Conservation (phyloP, 2,329 filamentous ascomycete species). For the Calonectria hawksworthii region DNA sequence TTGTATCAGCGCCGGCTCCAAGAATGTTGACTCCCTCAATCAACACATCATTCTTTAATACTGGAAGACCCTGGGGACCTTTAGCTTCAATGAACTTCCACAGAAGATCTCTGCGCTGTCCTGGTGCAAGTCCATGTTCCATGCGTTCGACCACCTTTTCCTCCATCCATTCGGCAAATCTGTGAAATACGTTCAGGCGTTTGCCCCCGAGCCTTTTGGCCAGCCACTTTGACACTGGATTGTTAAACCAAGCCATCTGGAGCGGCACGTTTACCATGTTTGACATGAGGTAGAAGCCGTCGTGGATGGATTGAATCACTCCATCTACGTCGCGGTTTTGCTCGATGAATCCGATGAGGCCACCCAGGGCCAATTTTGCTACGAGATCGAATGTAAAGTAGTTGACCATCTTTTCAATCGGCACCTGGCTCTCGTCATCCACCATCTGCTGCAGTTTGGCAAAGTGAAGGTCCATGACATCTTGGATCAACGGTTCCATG, state of each 20-base stretch:
- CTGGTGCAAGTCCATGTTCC: background rate
- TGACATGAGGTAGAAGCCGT: conserved; percentile 31
- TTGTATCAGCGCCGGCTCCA: conserved; percentile 31
- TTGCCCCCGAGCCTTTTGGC: conserved; percentile 10
- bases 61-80: background rate
- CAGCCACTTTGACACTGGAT: conserved; percentile 10
- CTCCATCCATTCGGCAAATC: conserved; percentile 26
- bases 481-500: conserved; percentile 26
- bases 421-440: background rate
- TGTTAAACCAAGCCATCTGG: conserved; percentile 33
- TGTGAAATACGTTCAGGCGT: conserved; percentile 25
- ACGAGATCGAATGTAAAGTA: conserved; percentile 31
- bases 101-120: conserved; percentile 23
- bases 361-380: conserved; percentile 23
- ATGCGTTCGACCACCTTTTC: conserved; percentile 23
- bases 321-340: conserved; percentile 24
- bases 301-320: conserved; percentile 30
- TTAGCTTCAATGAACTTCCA: conserved; percentile 31
- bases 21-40: conserved; percentile 32
- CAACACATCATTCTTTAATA: conserved; percentile 23
- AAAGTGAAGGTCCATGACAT: conserved; percentile 26
- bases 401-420: conserved; percentile 21
- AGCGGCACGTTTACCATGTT: conserved; percentile 30
- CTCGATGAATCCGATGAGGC: conserved; percentile 29
- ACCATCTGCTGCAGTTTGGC: conserved; percentile 13